phyloP scores from a whole-genome alignment of 495 filamentous ascomycete genomes.

The Jackrogersella minutella region DNA sequence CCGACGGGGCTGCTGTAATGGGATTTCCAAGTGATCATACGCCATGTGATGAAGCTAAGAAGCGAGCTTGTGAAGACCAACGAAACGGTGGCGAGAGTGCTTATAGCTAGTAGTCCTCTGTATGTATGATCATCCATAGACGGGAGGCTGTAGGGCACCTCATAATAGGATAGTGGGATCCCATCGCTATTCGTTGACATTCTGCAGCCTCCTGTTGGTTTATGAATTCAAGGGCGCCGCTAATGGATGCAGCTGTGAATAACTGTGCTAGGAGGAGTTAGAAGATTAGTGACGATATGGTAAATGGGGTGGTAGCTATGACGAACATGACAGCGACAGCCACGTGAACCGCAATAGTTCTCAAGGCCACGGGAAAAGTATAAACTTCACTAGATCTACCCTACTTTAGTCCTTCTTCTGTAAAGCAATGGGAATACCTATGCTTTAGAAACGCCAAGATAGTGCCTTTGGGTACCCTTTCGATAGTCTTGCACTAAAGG shows the following conservation, averaged over 20 bases:
- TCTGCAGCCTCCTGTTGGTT: not conserved
- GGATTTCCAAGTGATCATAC: slow-evolving; percentile 60
- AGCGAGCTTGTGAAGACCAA: slow-evolving; percentile 54
- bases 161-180: slow-evolving; percentile 20
- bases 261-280: not conserved
- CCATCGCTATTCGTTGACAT: slow-evolving; percentile 23
- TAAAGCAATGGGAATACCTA: too few relatives aligned
- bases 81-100: slow-evolving; percentile 57
- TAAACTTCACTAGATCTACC: not conserved
- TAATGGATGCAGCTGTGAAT: not conserved
- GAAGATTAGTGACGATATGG: not conserved
- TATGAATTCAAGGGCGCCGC: not conserved
- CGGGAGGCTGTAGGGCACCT: slow-evolving; percentile 25
- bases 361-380: not conserved
- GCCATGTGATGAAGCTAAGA: slow-evolving; percentile 60
- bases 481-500: slow-evolving; percentile 16
- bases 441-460: not conserved
- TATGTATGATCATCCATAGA: slow-evolving; percentile 12
- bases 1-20: slow-evolving; percentile 53
- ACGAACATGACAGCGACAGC: not conserved
- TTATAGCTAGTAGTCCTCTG: slow-evolving; percentile 52
- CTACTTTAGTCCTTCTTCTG: not conserved
- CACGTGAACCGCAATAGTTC: too few relatives aligned
- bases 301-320: not conserved
- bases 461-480: not conserved